Base-by-base conservation (phyloP, 805 yeast species). In the Maudiozyma bulderi region DNA sequence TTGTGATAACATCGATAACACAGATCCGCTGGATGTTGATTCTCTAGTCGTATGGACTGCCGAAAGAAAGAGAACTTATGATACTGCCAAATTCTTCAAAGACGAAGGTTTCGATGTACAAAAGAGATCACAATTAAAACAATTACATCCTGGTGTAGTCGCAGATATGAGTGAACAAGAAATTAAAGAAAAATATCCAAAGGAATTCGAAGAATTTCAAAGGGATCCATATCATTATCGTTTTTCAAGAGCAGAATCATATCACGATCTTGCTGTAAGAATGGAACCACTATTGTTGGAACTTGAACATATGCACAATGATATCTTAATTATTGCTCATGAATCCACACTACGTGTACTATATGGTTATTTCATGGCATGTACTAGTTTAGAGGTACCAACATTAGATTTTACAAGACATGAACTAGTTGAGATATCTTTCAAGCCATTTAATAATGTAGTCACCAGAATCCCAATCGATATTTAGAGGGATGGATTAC, bases 341-440 rank as follows among this genome's bases (percentile, higher is more conserved):
- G 97, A 91, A 59, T 80, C 95, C 0, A 84, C 93, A 2, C 74
- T 95, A 54, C 74, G 90, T 52, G 96, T 93, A 5, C 76, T 93
- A 47, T 93, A 89, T 60, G 99, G 98, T 3, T 93, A 93, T 67
- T 73, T 91, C 58, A 87, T 93, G 96, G 93, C 96, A 6, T 82
- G 87, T 55, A 79, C 91, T 2, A 86, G 93, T 57, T 74, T 75
- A 52, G 97, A 90, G 57, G 88, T 93, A 50, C 97, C 99, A 6
- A 70, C 72, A 39, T 71, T 91, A 47, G 72, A 78, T 52, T 90
- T 93, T 67, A 82, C 91, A 38, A 78, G 86, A 50, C 78, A 86
- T 62, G 93, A 88, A 59, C 76, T 93, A 47, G 86, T 90, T 52
- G 95, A 91, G 67, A 82, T 93, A 37, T 77, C 85, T 40, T 90